These are phyloP conservation scores for Prototheca wickerhamii DNA, from an alignment of 163 green algal species.

Conservation along the genomic window DNA sequence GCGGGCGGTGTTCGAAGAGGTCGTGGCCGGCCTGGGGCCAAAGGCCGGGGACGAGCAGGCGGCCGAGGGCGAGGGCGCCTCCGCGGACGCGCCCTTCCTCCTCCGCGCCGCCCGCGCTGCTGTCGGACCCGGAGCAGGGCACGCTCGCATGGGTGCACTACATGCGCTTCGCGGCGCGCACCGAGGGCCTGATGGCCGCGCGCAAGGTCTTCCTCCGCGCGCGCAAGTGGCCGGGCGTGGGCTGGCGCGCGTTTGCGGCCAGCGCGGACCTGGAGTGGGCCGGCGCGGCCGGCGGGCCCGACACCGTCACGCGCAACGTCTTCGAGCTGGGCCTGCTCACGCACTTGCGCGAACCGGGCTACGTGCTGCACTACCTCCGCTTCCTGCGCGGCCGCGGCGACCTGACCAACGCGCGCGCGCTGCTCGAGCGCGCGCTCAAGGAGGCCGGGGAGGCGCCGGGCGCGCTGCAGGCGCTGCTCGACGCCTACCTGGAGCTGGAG, in stretches of 20 bases:
- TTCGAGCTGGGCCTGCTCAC: constrained; percentile 77
- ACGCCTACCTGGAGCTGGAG: constrained; percentile 58
- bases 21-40: constrained; percentile 27
- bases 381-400: constrained; percentile 58
- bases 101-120: background rate
- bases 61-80: background rate
- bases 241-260: constrained; percentile 71
- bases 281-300: constrained; percentile 38
- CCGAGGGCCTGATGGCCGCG: constrained; percentile 49
- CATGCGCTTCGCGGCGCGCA: constrained; percentile 68
- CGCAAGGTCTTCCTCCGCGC: constrained; percentile 72
- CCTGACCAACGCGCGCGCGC: constrained; percentile 64
- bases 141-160: constrained; percentile 78
- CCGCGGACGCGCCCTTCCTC: background rate
- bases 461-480: constrained; percentile 41
- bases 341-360: constrained; percentile 51
- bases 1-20: constrained; percentile 45
- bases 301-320: constrained; percentile 71
- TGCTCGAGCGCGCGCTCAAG: constrained; percentile 75
- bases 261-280: constrained; percentile 73
- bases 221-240: constrained; percentile 43
- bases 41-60: constrained; percentile 2
- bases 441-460: constrained; percentile 27
- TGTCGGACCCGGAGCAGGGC: constrained; percentile 14
- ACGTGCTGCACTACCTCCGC: constrained; percentile 52